These are phyloP conservation scores for Teratosphaeria pseudoeucalypti DNA, from an alignment of 2,329 filamentous ascomycete genomes.

Conservation along the genomic window DNA sequence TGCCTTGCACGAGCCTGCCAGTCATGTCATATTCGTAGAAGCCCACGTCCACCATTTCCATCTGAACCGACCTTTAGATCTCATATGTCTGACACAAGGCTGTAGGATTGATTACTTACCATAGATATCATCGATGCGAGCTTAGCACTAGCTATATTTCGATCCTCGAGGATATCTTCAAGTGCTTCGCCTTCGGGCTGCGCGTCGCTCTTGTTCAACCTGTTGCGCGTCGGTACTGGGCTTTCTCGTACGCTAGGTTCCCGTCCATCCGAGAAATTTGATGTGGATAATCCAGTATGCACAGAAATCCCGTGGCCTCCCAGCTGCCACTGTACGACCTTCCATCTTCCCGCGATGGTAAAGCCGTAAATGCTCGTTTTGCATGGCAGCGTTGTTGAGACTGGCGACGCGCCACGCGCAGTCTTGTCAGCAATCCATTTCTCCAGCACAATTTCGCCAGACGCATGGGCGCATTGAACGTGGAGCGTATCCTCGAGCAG, in stretches of 20 bases:
- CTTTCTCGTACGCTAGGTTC: not conserved
- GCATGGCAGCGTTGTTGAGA: not conserved
- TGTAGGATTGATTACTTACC: not conserved
- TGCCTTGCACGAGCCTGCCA: conserved; percentile 11
- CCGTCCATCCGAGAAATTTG: not conserved
- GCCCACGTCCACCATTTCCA: conserved; percentile 14
- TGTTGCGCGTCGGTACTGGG: not conserved
- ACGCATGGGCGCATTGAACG: not conserved
- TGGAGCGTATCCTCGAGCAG: not conserved
- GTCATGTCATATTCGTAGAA: conserved; percentile 12
- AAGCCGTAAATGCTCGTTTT: not conserved
- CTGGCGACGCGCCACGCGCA: not conserved
- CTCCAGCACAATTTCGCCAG: not conserved
- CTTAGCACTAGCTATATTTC: conserved; percentile 7
- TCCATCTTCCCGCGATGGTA: not conserved
- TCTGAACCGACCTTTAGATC: not conserved
- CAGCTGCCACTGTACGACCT: not conserved
- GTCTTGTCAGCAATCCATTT: not conserved
- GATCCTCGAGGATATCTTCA: conserved; percentile 1
- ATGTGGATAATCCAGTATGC: not conserved
- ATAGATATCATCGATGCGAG: conserved; percentile 7
- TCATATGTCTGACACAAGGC: no score
- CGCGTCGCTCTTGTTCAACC: not conserved
- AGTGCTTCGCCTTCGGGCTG: not conserved
- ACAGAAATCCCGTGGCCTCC: not conserved